Conservation (phyloP, 2,329 filamentous ascomycete genomes). For the Leptosphaerulina australis region DNA sequence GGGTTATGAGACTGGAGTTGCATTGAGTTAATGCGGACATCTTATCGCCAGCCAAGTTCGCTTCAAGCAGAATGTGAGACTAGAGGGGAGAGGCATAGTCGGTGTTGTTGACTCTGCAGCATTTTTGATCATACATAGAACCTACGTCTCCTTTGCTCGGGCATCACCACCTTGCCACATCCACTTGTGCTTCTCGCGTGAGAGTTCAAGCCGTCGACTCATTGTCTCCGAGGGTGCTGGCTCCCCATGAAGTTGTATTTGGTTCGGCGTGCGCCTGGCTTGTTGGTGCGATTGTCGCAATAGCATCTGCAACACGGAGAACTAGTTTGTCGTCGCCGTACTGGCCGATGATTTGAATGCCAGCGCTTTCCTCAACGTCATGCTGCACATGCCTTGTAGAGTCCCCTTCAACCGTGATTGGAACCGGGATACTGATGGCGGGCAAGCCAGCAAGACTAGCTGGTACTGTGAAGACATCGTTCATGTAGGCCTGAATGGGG, state of each 20-base stretch:
- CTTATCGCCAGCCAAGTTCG: background rate
- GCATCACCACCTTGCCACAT: background rate
- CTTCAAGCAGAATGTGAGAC: background rate
- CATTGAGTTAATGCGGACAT: background rate
- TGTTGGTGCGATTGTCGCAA: slow-evolving; percentile 18
- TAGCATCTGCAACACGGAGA: slow-evolving; percentile 61
- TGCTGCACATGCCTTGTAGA: slow-evolving; percentile 35
- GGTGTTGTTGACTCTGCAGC: background rate
- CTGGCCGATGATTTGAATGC: slow-evolving; percentile 80
- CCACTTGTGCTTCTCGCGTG: background rate
- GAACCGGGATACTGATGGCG: slow-evolving; percentile 79
- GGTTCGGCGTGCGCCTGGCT: slow-evolving; percentile 10
- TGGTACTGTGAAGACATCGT: slow-evolving; percentile 94
- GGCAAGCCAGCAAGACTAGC: slow-evolving; percentile 91
- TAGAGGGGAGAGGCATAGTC: background rate
- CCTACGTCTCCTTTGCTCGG: background rate
- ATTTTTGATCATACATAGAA: background rate
- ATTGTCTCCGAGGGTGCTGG: background rate
- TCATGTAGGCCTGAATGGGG: slow-evolving; percentile 80
- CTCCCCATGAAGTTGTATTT: slow-evolving; percentile 23
- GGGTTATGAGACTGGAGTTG: too few relatives aligned
- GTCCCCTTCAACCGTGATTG: slow-evolving; percentile 39
- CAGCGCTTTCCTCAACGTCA: slow-evolving; percentile 52
- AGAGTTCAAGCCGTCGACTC: background rate
- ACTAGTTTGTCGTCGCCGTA: slow-evolving; percentile 75